Evolutionary conservation across 108 stramenopile genomes (phyloP), one percentile per base, ranked within the genome.

Genomic region (Nitzschia palea): DNA sequence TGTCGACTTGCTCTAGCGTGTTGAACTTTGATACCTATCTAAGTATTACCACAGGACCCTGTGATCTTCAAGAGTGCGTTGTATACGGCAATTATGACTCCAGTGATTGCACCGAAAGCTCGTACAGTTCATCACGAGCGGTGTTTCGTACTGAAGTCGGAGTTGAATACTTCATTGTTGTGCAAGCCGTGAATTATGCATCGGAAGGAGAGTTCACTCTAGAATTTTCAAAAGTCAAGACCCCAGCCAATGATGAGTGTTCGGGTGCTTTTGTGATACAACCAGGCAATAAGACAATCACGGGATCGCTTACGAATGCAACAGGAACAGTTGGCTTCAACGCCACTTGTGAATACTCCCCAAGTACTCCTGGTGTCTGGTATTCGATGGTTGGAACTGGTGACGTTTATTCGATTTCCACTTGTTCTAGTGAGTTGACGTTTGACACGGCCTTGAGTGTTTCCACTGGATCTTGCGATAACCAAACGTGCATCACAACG

Each of bases 11-110:
- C 20, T 40, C 61, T 30, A 40, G 36, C 14, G 40, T n/a, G 23
- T 29, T 42, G 12, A 52, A 64, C 28, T 57, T 57, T 18, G 71
- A 72, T 30, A 44, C 71, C 8, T 25, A 72, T 45, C 33, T 72
- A 37, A 44, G 55, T 18, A 47, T 72, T 6, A 61, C 52, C 61
- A 50, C 47, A 31, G 57, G 55, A 15, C 20, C 20, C 31, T 64
- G 73, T 22, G 66, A 61, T 54, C 31, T 5, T 56, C 22, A 17
- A 18, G 9, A n/a, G n/a, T n/a, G 20, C 59, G 9, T 17, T 42
- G 14, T 10, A 23, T 69, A 58, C 47, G 25, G 59, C 20, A 42
- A 15, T 34, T 59, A 25, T n/a, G 50, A 69, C 31, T 44, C 47
- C 29, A 29, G 30, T n/a, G 10, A 15, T 28, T 55, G 54, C 54